Conservation (phyloP, 257 asterid genomes). For the Fraxinus americana region DNA sequence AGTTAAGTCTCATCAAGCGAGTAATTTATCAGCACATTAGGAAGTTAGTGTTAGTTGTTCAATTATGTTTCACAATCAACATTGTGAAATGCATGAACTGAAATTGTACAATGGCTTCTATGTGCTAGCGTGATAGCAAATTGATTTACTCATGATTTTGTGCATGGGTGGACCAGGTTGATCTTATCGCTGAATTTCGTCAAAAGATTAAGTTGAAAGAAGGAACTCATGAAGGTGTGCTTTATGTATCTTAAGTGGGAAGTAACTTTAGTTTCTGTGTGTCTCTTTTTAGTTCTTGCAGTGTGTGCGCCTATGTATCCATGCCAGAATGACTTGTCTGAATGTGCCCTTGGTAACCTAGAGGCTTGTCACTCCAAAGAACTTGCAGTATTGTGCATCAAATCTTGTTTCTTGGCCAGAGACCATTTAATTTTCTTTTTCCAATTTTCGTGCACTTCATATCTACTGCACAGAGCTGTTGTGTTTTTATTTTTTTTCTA, state of each 20-base stretch:
- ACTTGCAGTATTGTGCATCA: not conserved
- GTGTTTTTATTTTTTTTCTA: not conserved
- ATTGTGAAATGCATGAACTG: slow-evolving; percentile 15
- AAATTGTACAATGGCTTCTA: slow-evolving; percentile 16
- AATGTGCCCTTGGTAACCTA: too few relatives aligned
- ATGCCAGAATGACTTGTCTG: too few relatives aligned
- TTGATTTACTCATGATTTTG: slow-evolving; percentile 21
- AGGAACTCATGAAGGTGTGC: slow-evolving; percentile 70
- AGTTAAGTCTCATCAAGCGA: not conserved
- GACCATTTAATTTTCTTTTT: not conserved
- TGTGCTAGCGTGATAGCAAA: slow-evolving; percentile 2
- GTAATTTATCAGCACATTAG: slow-evolving; percentile 5
- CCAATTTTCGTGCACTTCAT: slow-evolving; percentile 19
- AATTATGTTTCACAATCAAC: slow-evolving; percentile 10
- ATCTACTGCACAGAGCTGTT: slow-evolving; percentile 9
- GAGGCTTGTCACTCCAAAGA: too few relatives aligned
- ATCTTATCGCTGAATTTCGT: slow-evolving; percentile 66
- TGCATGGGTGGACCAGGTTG: slow-evolving; percentile 53
- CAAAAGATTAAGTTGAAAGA: slow-evolving; percentile 69
- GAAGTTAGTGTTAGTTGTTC: not conserved
- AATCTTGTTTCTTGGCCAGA: not conserved
- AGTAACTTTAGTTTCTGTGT: not conserved
- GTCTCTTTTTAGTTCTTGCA: not conserved
- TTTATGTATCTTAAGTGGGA: slow-evolving; percentile 11
- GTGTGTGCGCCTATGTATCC: not conserved